These are phyloP conservation scores for Xylariaceae sp. DNA, from an alignment of 2,329 filamentous ascomycete species.

Conservation along the genomic window DNA sequence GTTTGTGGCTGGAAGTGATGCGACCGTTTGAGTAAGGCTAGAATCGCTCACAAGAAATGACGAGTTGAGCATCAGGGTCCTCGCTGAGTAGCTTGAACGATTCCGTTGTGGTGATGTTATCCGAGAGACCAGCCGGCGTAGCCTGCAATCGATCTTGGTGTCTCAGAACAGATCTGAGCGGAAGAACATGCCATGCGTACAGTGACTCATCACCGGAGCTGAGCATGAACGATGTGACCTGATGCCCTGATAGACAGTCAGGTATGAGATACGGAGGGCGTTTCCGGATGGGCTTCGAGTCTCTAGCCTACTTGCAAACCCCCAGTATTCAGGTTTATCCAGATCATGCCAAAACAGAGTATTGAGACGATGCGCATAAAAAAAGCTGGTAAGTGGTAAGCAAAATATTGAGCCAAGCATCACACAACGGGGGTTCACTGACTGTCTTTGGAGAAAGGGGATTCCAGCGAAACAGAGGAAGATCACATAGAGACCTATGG, in stretches of 20 bases:
- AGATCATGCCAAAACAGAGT: conserved; percentile 66
- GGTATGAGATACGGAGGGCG: conserved; percentile 13
- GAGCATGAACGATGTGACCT: conserved; percentile 81
- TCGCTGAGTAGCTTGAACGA: conserved; percentile 57
- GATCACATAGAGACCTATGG: conserved; percentile 59
- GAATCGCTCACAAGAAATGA: conserved; percentile 53
- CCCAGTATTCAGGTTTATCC: conserved; percentile 73
- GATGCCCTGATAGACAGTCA: conserved; percentile 54
- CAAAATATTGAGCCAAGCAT: background rate
- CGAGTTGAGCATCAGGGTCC: conserved; percentile 57
- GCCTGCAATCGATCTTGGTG: conserved; percentile 59
- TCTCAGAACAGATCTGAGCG: conserved; percentile 66
- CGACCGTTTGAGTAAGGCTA: background rate
- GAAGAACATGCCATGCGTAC: conserved; percentile 88
- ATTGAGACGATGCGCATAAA: conserved; percentile 80
- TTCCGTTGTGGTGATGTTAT: conserved; percentile 50
- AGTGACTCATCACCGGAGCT: conserved; percentile 71
- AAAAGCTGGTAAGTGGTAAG: conserved; percentile 49
- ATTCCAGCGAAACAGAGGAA: conserved; percentile 62
- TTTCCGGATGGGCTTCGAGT: conserved; percentile 8
- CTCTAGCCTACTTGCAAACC: conserved; percentile 66
- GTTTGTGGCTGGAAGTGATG: background rate
- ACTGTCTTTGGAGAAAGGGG: conserved; percentile 76
- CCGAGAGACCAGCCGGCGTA: conserved; percentile 44
- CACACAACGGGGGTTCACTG: conserved; percentile 41